Percentiles rank a stretch among this genome's conserved stretches.
Conservation (phyloP, 1,284 basidiomycete genomes). For the Moesziomyces sp. region DNA sequence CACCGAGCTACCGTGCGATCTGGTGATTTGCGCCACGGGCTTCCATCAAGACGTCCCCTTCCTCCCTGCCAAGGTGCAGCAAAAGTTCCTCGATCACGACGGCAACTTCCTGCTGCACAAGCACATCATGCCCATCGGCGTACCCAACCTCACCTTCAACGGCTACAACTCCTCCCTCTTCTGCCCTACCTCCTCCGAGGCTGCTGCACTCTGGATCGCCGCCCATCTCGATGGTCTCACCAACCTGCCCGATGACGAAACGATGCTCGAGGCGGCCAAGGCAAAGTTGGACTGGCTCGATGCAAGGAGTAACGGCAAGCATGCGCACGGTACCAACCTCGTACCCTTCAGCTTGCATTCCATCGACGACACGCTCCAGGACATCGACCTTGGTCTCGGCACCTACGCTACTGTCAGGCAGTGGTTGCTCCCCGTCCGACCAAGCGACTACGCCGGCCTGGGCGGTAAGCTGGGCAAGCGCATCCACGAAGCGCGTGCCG, state of each 20-base stretch:
- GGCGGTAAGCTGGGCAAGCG: constrained; percentile 16
- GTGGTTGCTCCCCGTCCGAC: constrained; percentile 58
- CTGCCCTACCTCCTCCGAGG: constrained; percentile 57
- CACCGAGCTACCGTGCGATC: constrained; percentile 31
- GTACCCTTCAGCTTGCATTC: constrained; percentile 59
- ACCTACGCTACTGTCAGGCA: constrained; percentile 31
- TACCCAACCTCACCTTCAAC: constrained; percentile 56
- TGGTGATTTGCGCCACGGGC: constrained; percentile 55
- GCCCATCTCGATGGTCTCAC: constrained; percentile 50
- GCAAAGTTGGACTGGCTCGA: constrained; percentile 55
- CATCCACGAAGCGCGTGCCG: constrained; percentile 12
- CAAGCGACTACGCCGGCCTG: constrained; percentile 25
- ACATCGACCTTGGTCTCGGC: constrained; percentile 42
- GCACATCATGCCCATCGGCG: constrained; percentile 50
- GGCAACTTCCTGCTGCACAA: constrained; percentile 57
- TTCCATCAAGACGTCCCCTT: constrained; percentile 57
- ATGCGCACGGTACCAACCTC: constrained; percentile 53
- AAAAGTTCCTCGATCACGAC: constrained; percentile 50
- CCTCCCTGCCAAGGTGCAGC: constrained; percentile 31
- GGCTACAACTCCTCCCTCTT: constrained; percentile 58
- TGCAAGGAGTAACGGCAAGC: constrained; percentile 53
- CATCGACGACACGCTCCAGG: constrained; percentile 56
- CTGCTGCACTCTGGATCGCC: constrained; percentile 54
- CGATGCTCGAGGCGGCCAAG: constrained; percentile 32
- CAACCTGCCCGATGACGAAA: constrained; percentile 30